Conservation (phyloP, 495 filamentous ascomycete species). For the Platismatia glauca region DNA sequence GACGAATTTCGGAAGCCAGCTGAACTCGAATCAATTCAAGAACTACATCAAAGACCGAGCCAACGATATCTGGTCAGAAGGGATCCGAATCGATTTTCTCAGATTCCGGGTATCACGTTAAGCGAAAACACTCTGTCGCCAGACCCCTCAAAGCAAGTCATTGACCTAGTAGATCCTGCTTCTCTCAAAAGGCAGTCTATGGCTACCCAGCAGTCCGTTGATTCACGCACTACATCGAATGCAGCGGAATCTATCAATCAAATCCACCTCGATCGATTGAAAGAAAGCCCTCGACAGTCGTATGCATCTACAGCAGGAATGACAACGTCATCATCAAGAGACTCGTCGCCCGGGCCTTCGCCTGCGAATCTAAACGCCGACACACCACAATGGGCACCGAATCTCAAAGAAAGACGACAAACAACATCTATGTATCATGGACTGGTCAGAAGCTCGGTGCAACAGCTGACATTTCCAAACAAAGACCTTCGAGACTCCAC, state of each 20-base stretch:
- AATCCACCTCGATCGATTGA: conserved; percentile 18
- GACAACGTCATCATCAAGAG: conserved; percentile 45
- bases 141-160: conserved; percentile 27
- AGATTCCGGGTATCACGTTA: conserved; percentile 38
- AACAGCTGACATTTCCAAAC: conserved; percentile 9
- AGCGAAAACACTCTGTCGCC: conserved; percentile 28
- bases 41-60: conserved; percentile 41
- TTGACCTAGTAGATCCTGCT: conserved; percentile 30
- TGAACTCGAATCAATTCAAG: conserved; percentile 31
- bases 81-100: conserved; percentile 56
- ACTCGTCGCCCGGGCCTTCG: conserved; percentile 45
- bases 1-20: conserved; percentile 43
- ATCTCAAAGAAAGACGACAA: conserved; percentile 15
- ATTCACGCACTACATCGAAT: conserved; percentile 19
- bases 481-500: conserved; percentile 18
- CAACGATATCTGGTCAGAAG: conserved; percentile 42
- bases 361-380: conserved; percentile 25
- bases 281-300: conserved; percentile 18
- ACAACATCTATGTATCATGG: not conserved
- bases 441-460: not conserved
- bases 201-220: conserved; percentile 14
- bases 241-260: conserved; percentile 22
- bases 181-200: conserved; percentile 27
- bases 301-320: conserved; percentile 19
- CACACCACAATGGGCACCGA: conserved; percentile 13